Evolutionary conservation across 164 flowering plant genomes (phyloP).

Genomic region (Cinnamomum micranthum): DNA sequence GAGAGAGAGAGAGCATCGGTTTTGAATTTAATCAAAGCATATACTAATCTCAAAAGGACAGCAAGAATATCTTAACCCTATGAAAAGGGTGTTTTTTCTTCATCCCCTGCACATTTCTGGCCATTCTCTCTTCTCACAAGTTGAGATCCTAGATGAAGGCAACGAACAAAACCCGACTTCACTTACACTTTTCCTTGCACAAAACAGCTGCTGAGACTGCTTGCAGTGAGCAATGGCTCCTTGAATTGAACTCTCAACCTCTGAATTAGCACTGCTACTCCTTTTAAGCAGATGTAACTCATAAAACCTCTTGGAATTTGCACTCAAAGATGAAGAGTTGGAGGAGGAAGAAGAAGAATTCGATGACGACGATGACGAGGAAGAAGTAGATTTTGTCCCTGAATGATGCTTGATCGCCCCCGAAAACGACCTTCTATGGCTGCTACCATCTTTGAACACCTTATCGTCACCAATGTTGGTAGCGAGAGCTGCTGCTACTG

Average conservation of each 20-base stretch:
- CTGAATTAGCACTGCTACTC: conserved; percentile 46
- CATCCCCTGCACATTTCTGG: conserved; percentile 49
- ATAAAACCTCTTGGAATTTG: conserved; percentile 29
- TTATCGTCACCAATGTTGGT: conserved; percentile 28
- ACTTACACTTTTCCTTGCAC: conserved; percentile 40
- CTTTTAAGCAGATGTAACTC: conserved; percentile 44
- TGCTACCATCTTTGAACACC: conserved; percentile 27
- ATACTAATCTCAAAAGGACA: conserved; percentile 9
- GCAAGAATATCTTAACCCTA: background rate
- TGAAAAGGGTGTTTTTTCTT: conserved; percentile 3
- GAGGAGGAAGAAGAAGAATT: conserved; percentile 39
- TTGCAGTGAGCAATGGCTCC: conserved; percentile 43
- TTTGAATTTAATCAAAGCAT: conserved; percentile 12
- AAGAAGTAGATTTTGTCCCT: conserved; percentile 33
- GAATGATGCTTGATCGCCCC: conserved; percentile 47
- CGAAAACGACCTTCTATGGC: conserved; percentile 61
- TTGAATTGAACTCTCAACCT: conserved; percentile 33
- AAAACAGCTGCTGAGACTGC: conserved; percentile 49
- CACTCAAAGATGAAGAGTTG: conserved; percentile 29
- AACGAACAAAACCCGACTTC: conserved; percentile 47
- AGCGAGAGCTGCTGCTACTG: conserved; percentile 15
- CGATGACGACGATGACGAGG: conserved; percentile 34
- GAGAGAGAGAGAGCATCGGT: background rate
- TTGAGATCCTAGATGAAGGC: conserved; percentile 34
- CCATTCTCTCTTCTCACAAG: conserved; percentile 39